phyloP scores from a whole-genome alignment of 2,329 filamentous ascomycete genomes.

The Pestalotiopsis sp. region DNA sequence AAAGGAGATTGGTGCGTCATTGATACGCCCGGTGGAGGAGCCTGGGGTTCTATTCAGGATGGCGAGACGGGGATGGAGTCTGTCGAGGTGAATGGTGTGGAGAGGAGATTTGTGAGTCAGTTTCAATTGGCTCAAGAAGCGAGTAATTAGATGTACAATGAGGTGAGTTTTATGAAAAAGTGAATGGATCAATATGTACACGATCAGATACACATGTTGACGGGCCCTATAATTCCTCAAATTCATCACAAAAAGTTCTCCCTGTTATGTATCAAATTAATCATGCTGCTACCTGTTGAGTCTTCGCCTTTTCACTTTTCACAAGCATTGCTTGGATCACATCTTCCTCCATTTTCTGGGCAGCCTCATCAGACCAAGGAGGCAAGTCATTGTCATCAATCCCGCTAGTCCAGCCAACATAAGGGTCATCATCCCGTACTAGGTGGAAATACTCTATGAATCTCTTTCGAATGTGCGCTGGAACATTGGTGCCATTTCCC shows the following conservation, averaged over 20 bases:
- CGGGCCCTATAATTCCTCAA: too few relatives aligned
- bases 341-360: not conserved
- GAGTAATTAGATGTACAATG: not conserved
- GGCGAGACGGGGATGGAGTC: not conserved
- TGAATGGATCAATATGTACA: not conserved
- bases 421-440: not conserved
- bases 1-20: constrained; percentile 64
- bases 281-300: too few relatives aligned
- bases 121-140: constrained; percentile 10
- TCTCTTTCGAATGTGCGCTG: constrained; percentile 15
- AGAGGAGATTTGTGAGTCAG: not conserved
- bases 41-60: constrained; percentile 33
- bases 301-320: not conserved
- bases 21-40: constrained; percentile 64
- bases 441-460: not conserved
- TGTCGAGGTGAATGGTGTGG: not conserved
- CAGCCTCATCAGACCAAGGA: not conserved
- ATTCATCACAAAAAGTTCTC: too few relatives aligned
- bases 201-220: too few relatives aligned
- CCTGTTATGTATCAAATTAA: too few relatives aligned
- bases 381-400: not conserved
- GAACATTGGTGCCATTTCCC: constrained; percentile 17
- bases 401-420: not conserved
- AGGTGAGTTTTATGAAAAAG: not conserved
- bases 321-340: not conserved